Percentiles rank a stretch among this genome's conserved stretches.
phyloP scores from a whole-genome alignment of 208 protist genomes.

The Trichomonas vaginalis region DNA sequence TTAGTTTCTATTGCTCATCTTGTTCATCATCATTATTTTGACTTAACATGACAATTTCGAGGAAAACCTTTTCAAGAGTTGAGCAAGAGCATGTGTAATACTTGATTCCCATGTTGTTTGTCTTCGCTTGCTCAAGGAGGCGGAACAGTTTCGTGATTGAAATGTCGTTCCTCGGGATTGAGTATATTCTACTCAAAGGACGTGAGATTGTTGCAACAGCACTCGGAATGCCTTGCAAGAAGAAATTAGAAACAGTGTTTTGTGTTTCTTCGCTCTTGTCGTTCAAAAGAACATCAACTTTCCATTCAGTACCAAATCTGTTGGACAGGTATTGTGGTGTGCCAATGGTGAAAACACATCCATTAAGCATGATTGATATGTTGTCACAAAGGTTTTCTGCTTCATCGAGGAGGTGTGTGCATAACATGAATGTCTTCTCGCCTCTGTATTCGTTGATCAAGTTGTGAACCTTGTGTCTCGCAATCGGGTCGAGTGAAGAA shows the following conservation, averaged over 20 bases:
- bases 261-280: background rate
- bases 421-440: background rate
- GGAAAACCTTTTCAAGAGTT: background rate
- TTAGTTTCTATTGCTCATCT: background rate
- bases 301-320: background rate
- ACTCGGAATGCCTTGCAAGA: background rate
- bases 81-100: background rate
- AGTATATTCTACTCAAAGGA: background rate
- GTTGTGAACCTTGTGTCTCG: background rate
- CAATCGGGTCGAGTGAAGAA: background rate
- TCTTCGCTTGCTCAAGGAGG: background rate
- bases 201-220: background rate
- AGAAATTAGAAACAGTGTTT: background rate
- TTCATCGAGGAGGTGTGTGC: background rate
- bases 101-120: background rate
- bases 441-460: background rate
- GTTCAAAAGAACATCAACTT: background rate
- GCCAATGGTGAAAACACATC: background rate
- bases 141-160: background rate
- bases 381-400: background rate
- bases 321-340: background rate
- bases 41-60: background rate
- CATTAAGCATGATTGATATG: slow-evolving; percentile 2
- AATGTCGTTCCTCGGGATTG: background rate
- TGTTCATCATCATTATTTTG: background rate